These are phyloP conservation scores for Whalleya microplaca DNA, from an alignment of 2,329 filamentous ascomycete species.

Conservation along the genomic window DNA sequence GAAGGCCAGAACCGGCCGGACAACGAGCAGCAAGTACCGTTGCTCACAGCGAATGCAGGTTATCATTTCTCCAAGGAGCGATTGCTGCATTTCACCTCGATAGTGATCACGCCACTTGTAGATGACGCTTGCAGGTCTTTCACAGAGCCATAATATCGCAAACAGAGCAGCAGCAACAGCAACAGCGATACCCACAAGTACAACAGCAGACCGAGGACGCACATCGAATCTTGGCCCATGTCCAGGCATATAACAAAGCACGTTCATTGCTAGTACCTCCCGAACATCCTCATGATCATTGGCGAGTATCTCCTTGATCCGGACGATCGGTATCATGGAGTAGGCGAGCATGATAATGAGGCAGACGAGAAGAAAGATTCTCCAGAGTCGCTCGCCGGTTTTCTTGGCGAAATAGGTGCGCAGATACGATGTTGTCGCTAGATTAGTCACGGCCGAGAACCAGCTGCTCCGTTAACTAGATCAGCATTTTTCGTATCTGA, in stretches of 20 bases:
- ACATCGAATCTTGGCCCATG: slow-evolving; percentile 18
- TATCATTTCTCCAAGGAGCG: slow-evolving; percentile 23
- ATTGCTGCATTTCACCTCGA: slow-evolving; percentile 27
- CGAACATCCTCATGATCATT: slow-evolving; percentile 15
- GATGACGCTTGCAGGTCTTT: slow-evolving; percentile 23
- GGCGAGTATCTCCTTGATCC: slow-evolving; percentile 25
- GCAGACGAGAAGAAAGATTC: slow-evolving; percentile 23
- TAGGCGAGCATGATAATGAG: slow-evolving; percentile 25
- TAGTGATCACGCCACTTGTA: slow-evolving; percentile 29
- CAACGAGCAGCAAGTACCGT: slow-evolving; percentile 28
- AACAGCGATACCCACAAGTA: slow-evolving; percentile 18
- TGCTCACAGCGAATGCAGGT: slow-evolving; percentile 34
- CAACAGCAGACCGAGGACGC: slow-evolving; percentile 13
- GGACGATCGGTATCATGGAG: slow-evolving; percentile 31
- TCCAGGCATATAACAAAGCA: slow-evolving; percentile 30
- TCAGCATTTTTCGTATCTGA: background rate
- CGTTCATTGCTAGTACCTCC: slow-evolving; percentile 23
- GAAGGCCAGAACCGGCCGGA: slow-evolving; percentile 29
- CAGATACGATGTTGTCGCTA: slow-evolving; percentile 27
- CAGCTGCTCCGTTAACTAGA: slow-evolving; percentile 21
- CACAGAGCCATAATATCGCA: slow-evolving; percentile 22
- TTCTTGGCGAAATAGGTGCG: slow-evolving; percentile 25
- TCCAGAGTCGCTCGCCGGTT: slow-evolving; percentile 26
- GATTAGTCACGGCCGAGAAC: slow-evolving; percentile 32
- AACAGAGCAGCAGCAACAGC: slow-evolving; percentile 8